Percentiles rank a stretch among this genome's conserved stretches.
Evolutionary conservation across 345 rosid species (phyloP).

Genomic region (Iberis pinnata): DNA sequence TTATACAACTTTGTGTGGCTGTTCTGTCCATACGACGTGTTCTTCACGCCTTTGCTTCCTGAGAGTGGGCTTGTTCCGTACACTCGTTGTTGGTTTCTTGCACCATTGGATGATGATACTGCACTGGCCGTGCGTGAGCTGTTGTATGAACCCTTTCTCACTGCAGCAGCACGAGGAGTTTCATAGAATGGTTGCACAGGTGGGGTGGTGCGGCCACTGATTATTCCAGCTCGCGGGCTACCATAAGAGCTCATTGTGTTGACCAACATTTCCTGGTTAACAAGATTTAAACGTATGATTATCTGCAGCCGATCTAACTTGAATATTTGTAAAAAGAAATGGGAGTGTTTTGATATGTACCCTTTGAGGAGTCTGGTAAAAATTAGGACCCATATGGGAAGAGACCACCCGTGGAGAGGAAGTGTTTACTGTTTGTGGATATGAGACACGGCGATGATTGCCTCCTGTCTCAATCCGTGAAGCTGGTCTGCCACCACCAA

Average conservation of each 20-base stretch:
- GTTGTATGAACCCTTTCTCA: conserved; percentile 18
- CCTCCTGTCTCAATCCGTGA: conserved; percentile 35
- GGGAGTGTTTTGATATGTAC: conserved; percentile 27
- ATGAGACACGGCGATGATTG: conserved; percentile 43
- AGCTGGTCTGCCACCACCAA: conserved; percentile 35
- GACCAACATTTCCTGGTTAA: conserved; percentile 23
- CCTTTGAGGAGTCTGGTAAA: conserved; percentile 37
- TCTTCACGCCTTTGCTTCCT: conserved; percentile 19
- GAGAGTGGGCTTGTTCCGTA: conserved; percentile 26
- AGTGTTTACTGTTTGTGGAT: conserved; percentile 39
- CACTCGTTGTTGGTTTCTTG: conserved; percentile 28
- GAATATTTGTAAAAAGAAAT: background rate
- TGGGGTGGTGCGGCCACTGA: conserved; percentile 4
- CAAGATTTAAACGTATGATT: conserved; percentile 1
- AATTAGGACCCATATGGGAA: conserved; percentile 32
- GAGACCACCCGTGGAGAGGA: conserved; percentile 36
- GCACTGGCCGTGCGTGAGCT: background rate
- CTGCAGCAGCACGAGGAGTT: conserved; percentile 5
- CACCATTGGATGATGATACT: conserved; percentile 12
- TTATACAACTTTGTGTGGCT: conserved; percentile 22
- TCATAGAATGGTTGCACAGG: conserved; percentile 18
- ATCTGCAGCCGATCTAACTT: background rate
- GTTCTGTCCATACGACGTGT: conserved; percentile 17
- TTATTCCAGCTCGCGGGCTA: conserved; percentile 21
- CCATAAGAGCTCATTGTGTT: conserved; percentile 18